A percentile compares a stretch with the other conserved stretches of the same genome.
Evolutionary conservation across 2,329 filamentous ascomycete species (phyloP).

Genomic region (Neofusicoccum laricinum): DNA sequence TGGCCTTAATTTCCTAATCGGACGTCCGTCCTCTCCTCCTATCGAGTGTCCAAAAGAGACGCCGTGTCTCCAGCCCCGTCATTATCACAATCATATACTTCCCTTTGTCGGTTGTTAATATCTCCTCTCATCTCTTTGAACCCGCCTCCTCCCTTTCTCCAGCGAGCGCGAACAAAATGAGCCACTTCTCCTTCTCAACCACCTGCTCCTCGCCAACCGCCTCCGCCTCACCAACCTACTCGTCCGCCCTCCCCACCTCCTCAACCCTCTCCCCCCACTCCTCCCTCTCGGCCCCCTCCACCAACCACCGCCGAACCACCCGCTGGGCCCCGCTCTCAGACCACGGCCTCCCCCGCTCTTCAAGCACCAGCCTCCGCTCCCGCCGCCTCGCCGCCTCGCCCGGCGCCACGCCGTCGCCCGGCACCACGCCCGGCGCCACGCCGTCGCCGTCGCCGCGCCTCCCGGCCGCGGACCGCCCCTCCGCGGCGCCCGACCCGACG

Average conservation of each 20-base stretch:
- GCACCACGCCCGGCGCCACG: neutral
- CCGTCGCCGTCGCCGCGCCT: neutral
- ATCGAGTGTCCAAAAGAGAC: neutral
- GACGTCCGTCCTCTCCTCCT: neutral
- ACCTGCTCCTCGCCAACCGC: neutral
- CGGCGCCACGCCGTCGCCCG: neutral
- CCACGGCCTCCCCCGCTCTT: conserved; percentile 1
- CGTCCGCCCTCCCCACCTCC: neutral
- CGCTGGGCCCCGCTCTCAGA: neutral
- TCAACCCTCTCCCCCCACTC: neutral
- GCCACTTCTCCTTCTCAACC: neutral
- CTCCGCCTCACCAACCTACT: neutral
- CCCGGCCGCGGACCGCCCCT: no score
- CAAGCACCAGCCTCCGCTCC: neutral
- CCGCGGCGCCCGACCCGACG: neutral
- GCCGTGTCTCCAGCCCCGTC: neutral
- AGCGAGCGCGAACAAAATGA: neutral
- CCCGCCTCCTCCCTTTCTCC: neutral
- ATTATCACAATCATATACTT: neutral
- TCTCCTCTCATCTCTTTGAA: neutral
- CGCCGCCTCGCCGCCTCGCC: neutral
- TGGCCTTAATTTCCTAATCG: neutral
- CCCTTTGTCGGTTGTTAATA: neutral
- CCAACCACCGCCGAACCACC: neutral
- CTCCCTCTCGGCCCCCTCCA: no score